Evolutionary conservation across 306 rosid species (phyloP), one percentile per base, ranked within the genome.

Genomic region (Quercus cerris): DNA sequence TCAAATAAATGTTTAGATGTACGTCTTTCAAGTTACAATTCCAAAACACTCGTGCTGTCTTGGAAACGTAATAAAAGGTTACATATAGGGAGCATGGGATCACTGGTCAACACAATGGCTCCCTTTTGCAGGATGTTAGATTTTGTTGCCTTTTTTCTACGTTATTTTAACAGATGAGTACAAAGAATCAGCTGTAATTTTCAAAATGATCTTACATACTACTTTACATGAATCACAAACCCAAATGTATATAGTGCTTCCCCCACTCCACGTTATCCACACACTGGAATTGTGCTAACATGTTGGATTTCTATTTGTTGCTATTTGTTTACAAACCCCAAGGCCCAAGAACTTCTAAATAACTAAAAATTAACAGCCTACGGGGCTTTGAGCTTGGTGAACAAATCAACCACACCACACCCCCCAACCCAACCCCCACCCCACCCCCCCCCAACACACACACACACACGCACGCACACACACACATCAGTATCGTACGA

Each of bases 41-140:
- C 62, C 77, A 71, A 67, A 84, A 77, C 89, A 83, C 94, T 86
- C 98, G 97, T 89, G 97, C 92, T 75, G 78, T 93, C 97, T 89
- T 87, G 98, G 86, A 86, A 87, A 84, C 77, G 71, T 63, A 35
- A 30, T 19, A 35, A 85, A 88, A 86, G 69, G 38, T 52, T 20
- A 23, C 33, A 15, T 52, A 67, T 59, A 72, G 68, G 72, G 75
- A 81, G 80, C 84, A 87, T 85, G 90, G 84, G 91, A 85, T 87
- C 86, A 73, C 84, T 46, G 84, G 93, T 86, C 88, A 86, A 89
- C 83, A 67, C 83, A 73, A 66, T 46, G 33, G 46, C 76, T 85
- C 84, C 84, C 79, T 82, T 85, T 77, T 74, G 79, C 86, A 72
- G 79, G 78, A 73, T 89, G 89, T 85, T 83, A 70, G 76, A 78